These are phyloP conservation scores for Leccinum solheimii DNA, from an alignment of 1,284 basidiomycete genomes.

Conservation along the genomic window DNA sequence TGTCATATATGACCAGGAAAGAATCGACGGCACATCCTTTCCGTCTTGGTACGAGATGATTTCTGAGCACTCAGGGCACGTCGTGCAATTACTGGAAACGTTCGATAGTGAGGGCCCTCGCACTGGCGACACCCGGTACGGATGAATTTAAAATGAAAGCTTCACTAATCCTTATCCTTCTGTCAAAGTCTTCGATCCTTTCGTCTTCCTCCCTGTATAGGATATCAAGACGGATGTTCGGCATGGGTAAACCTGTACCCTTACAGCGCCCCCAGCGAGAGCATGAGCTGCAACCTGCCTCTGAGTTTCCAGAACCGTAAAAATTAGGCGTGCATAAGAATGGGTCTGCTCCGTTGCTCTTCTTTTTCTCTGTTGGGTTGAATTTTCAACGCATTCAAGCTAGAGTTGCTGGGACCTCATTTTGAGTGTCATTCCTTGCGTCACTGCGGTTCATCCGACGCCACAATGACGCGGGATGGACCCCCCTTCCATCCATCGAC, in stretches of 20 bases:
- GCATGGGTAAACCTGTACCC: constrained; percentile 37
- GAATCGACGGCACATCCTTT: background rate
- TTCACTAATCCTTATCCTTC: constrained; percentile 28
- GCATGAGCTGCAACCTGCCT: constrained; percentile 48
- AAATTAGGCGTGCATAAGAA: background rate
- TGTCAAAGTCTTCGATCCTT: constrained; percentile 46
- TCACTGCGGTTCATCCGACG: background rate
- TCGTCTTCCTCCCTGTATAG: constrained; percentile 57
- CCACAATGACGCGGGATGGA: background rate
- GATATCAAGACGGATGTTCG: constrained; percentile 46
- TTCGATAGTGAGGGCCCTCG: constrained; percentile 53
- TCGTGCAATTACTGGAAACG: constrained; percentile 4
- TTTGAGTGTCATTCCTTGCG: too few species aligned
- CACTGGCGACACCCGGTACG: constrained; percentile 32
- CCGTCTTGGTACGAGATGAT: background rate
- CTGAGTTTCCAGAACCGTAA: constrained; percentile 33
- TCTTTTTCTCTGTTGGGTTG: background rate
- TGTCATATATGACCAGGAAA: background rate
- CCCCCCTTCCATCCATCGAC: background rate
- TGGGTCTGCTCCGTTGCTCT: background rate
- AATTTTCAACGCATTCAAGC: background rate
- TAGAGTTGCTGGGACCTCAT: too few species aligned
- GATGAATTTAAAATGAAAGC: background rate
- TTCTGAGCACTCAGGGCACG: too few species aligned
- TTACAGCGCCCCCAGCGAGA: constrained; percentile 50